Evolutionary conservation across 176 grass and related monocot species (phyloP).

Genomic region (Ensete ventricosum): DNA sequence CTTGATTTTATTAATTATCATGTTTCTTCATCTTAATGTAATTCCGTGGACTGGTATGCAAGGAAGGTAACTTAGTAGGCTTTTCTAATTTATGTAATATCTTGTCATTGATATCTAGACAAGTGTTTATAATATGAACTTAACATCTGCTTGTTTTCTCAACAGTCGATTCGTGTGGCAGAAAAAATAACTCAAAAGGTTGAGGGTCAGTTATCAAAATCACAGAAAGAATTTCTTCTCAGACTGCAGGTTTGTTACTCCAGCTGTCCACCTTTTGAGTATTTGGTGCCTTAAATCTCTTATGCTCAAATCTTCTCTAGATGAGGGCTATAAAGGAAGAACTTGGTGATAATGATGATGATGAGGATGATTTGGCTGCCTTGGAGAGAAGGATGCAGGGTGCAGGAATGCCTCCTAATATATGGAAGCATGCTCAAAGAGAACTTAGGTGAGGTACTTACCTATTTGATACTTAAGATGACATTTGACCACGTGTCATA

Average conservation of each 20-base stretch:
- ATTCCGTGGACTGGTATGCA: neutral
- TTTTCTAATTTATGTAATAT: neutral
- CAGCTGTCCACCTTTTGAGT: neutral
- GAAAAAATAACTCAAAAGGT: constrained; percentile 99
- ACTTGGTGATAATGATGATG: constrained; percentile 93
- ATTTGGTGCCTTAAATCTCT: neutral
- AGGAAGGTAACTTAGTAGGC: neutral
- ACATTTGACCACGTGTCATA: neutral
- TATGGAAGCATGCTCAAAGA: constrained; percentile 99
- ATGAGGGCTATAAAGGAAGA: constrained; percentile 99
- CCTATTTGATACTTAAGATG: neutral
- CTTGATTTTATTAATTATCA: neutral
- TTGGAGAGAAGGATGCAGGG: constrained; percentile 98
- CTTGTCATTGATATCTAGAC: too few species aligned
- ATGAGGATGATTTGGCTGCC: constrained; percentile 89
- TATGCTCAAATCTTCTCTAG: constrained; percentile 23
- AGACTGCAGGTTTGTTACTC: constrained; percentile 63
- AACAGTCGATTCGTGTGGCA: constrained; percentile 91
- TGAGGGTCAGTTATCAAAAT: constrained; percentile 91
- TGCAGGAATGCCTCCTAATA: constrained; percentile 92
- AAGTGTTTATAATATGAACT: neutral
- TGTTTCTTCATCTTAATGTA: neutral
- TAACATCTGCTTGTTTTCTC: constrained; percentile 6
- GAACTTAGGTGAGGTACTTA: constrained; percentile 61
- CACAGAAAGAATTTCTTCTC: constrained; percentile 95